phyloP scores from a whole-genome alignment of 139 green algal species.

The Chlorella sp. region DNA sequence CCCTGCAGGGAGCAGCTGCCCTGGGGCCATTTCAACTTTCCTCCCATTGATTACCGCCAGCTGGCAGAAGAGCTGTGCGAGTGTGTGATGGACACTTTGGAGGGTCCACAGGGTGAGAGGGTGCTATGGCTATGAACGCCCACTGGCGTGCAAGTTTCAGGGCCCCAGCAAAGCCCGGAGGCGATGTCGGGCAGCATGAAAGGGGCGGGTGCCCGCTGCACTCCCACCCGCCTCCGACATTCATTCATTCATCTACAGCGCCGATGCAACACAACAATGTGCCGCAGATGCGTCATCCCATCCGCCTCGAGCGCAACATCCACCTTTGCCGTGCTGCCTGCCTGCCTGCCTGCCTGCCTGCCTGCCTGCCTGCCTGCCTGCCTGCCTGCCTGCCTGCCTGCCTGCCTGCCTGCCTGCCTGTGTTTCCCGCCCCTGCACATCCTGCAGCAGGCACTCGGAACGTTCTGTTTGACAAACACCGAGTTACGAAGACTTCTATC shows the following conservation, averaged over 20 bases:
- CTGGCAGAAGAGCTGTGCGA: constrained; percentile 24
- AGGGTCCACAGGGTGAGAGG: background rate
- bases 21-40: constrained; percentile 13
- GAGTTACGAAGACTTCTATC: too few species aligned
- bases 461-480: background rate
- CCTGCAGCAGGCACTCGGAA: background rate
- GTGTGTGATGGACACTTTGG: background rate
- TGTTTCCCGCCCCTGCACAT: too few species aligned
- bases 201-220: background rate
- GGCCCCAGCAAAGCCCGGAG: too few species aligned
- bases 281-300: too few species aligned
- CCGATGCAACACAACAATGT: too few species aligned
- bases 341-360: background rate
- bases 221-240: too few species aligned
- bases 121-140: too few species aligned
- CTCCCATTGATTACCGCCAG: background rate
- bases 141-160: background rate
- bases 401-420: too few species aligned
- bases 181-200: background rate
- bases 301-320: too few species aligned
- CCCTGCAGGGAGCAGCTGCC: constrained; percentile 4
- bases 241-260: too few species aligned
- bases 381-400: background rate
- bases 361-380: background rate
- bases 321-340: too few species aligned